Evolutionary conservation across 371 early-diverging fungal genomes (phyloP), one percentile per base, ranked within the genome.

Genomic region (Syncephalastrum racemosum): DNA sequence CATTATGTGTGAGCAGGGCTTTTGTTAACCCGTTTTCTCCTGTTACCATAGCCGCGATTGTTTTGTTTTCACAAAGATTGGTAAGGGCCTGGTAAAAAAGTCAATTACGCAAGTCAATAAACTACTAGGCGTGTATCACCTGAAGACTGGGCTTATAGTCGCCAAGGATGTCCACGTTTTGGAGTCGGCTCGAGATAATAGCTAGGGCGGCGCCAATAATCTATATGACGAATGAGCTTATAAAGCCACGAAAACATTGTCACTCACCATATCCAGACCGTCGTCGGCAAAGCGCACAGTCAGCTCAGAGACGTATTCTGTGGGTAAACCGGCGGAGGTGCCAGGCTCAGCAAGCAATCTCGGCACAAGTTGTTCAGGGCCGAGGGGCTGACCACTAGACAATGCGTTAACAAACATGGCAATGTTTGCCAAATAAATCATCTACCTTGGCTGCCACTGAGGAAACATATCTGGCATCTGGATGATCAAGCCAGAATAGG

Each of bases 401-500:
- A 83, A 80, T 20, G 53, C 50, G 4, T 40, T 42, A 70, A 73
- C 7, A 67, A 24, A 12, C 52, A 51, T 12, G 43, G 56, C 36
- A 66, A 63, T 14, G n/a, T n/a, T 63, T 54, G 10, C 64, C 57
- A 50, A 57, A 2, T 56, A 47, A 52, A 66, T 69, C 1, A 24
- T 43, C 27, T 63, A 43, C 5, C 75, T 54, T 10, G 73, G 36
- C 12, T 82, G 76, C 2, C 72, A 42, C 56, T 91, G 93, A n/a
- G 94, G 87, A 58, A 95, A 95, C 87, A 91, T 92, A 36, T 90
- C 94, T 13, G 91, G 90, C 71, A 92, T 82, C 54, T 89, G 92
- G 25, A 95, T 61, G 19, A 90, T 81, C 46, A 96, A 75, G 12
- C 94, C 94, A 43, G 87, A 79, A 63, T 96, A 97, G 47, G 90